Base-by-base conservation (phyloP, 768 basidiomycete species). In the Gloeopeniophorella convolvens region DNA sequence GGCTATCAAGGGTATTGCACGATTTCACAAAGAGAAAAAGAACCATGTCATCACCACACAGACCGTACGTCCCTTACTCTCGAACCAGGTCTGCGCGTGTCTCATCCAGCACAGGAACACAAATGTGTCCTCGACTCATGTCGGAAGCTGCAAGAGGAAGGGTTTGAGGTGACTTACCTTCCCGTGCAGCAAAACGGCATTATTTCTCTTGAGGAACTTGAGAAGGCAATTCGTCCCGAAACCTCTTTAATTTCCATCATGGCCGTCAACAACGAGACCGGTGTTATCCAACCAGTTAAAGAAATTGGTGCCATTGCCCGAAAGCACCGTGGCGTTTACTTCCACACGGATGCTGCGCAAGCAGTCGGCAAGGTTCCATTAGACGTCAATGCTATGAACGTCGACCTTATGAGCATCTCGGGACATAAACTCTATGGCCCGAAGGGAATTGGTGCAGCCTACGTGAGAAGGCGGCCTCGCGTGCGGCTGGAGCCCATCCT, bases 51-150 rank as follows among this genome's bases (percentile, higher is more conserved):
- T 97, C 57, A 97, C 94, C 2, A 86, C 86, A 0, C 94, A 96
- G 63, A 97, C 94, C 4, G 92, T 92, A 44, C 60, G 83, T 72
- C 26, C 8, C 32, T 44, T 39, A 28, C 11, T 31, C 35, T 10
- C 28, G 41, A 32, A 48, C 35, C 37, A 39, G 23, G 20, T 51
- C 42, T 44, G 45, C 13, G 4, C 30, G 35, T 27, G 32, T n/a
- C 23, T 16, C 46, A 27, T 20, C 32, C 16, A 5, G 10, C n/a
- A 30, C 59, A 93, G 86, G 96, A 99, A 67, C 96, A 99, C 70
- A 99, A 99, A 75, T 99, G 96, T 65, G 96, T 99, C 0, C 78
- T 98, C 41, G 96, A 99, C 67, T 98, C 95, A 3, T 98, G 93
- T 71, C 80, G 96, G 62, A 91, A 89, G 65, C 79, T 99, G 6